A percentile compares a stretch with the other conserved stretches of the same genome.
phyloP scores from a whole-genome alignment of 2,329 filamentous ascomycete genomes.

The Phoma herbarum region DNA sequence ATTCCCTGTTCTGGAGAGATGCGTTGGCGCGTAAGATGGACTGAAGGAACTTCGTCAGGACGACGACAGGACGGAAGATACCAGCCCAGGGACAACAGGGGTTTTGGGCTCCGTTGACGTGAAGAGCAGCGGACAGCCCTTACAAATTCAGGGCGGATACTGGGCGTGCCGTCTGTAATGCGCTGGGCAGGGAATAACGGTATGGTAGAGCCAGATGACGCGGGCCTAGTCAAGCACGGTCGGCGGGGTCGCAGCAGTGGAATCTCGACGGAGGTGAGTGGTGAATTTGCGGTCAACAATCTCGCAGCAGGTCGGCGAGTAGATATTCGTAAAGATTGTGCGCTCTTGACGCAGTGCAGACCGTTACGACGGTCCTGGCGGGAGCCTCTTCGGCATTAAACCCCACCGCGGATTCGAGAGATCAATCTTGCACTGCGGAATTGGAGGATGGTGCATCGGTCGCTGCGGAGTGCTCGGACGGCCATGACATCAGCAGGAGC shows the following conservation, averaged over 20 bases:
- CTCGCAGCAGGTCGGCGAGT: constrained; percentile 18
- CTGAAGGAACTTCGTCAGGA: constrained; percentile 32
- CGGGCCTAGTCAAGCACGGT: constrained; percentile 26
- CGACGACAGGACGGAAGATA: constrained; percentile 30
- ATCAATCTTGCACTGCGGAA: constrained; percentile 26
- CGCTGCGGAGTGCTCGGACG: constrained; percentile 27
- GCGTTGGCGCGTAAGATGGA: constrained; percentile 33
- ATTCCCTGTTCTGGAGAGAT: constrained; percentile 41
- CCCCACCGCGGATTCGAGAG: constrained; percentile 21
- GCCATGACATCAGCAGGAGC: constrained; percentile 41
- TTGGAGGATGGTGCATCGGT: constrained; percentile 9
- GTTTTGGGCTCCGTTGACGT: constrained; percentile 31
- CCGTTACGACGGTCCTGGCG: constrained; percentile 1
- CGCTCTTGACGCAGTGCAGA: constrained; percentile 13
- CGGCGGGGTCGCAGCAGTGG: constrained; percentile 34
- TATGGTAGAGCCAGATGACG: constrained; percentile 39
- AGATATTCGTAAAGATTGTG: constrained; percentile 18
- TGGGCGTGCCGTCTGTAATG: constrained; percentile 24
- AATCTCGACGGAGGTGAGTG: constrained; percentile 9
- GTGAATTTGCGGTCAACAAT: constrained; percentile 7
- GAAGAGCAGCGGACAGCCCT: constrained; percentile 4
- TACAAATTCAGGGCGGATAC: constrained; percentile 31
- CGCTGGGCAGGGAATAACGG: constrained; percentile 22
- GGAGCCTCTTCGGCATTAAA: constrained; percentile 23
- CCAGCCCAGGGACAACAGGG: constrained; percentile 44